These are phyloP conservation scores for Ophiobolus disseminans DNA, from an alignment of 2,329 filamentous ascomycete species.

Conservation along the genomic window DNA sequence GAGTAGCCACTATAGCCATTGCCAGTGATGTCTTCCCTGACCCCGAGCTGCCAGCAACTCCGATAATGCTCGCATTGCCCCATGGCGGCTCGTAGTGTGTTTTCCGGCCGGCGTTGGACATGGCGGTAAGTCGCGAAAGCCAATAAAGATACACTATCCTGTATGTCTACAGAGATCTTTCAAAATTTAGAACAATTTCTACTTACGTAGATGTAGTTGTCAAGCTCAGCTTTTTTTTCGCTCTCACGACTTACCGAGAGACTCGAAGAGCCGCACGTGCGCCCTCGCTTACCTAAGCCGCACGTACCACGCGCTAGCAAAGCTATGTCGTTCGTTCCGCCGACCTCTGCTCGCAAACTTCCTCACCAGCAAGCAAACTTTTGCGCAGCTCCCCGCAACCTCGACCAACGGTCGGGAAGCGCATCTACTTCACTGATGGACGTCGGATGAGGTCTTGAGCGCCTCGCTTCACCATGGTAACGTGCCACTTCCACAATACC, in stretches of 20 bases:
- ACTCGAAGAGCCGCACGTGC: too few species aligned
- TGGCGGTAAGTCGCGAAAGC: slow-evolving; percentile 14
- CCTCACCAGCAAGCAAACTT: slow-evolving; percentile 34
- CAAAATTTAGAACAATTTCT: too few species aligned
- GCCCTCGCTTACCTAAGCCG: too few species aligned
- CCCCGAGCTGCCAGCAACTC: slow-evolving; percentile 91
- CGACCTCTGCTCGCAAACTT: slow-evolving; percentile 26
- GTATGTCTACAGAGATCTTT: too few species aligned
- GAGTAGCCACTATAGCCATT: slow-evolving; percentile 83
- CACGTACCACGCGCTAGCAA: too few species aligned
- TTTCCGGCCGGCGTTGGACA: slow-evolving; percentile 35
- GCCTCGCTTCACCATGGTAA: slow-evolving; percentile 47
- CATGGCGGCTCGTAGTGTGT: slow-evolving; percentile 92
- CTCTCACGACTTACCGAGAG: too few species aligned
- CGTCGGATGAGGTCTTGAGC: slow-evolving; percentile 42
- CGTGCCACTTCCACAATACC: slow-evolving; percentile 6
- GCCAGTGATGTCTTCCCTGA: slow-evolving; percentile 95
- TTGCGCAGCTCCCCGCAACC: slow-evolving; percentile 36
- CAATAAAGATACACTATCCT: too few species aligned
- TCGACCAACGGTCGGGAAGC: slow-evolving; percentile 45
- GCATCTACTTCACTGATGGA: slow-evolving; percentile 42
- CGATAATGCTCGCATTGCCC: slow-evolving; percentile 96
- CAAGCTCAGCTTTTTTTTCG: too few species aligned
- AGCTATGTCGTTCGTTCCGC: slow-evolving; percentile 36
- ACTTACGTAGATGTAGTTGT: too few species aligned